Evolutionary conservation across 805 yeast genomes (phyloP).

Genomic region (Lachancea sp.): DNA sequence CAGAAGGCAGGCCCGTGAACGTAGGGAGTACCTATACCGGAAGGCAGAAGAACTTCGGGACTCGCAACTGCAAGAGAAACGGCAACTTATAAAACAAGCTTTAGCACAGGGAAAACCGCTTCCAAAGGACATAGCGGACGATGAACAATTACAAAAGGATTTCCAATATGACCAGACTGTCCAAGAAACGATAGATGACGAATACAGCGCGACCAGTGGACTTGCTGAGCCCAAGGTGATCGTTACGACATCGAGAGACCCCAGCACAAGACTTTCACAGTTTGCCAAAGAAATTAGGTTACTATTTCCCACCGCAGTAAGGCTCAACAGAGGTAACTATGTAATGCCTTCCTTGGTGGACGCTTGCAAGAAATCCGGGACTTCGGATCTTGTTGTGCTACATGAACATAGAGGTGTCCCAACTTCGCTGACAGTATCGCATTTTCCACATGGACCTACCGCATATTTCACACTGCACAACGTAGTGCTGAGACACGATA

Average conservation of each 20-base stretch:
- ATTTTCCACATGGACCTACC: constrained; percentile 97
- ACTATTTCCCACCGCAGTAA: constrained; percentile 80
- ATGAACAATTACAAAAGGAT: constrained; percentile 70
- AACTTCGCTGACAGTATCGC: constrained; percentile 84
- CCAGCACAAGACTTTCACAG: constrained; percentile 76
- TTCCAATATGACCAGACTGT: constrained; percentile 80
- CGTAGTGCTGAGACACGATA: constrained; percentile 90
- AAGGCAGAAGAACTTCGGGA: constrained; percentile 89
- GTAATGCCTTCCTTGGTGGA: constrained; percentile 77
- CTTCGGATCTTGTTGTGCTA: constrained; percentile 76
- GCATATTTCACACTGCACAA: constrained; percentile 91
- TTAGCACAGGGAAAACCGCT: constrained; percentile 87
- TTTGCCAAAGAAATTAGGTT: constrained; percentile 89
- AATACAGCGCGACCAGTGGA: constrained; percentile 82
- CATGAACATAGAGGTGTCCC: constrained; percentile 99
- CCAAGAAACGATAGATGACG: constrained; percentile 71
- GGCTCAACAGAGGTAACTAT: constrained; percentile 90
- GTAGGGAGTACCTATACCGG: constrained; percentile 86
- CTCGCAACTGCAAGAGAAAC: constrained; percentile 73
- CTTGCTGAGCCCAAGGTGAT: constrained; percentile 83
- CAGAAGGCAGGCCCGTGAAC: constrained; percentile 91
- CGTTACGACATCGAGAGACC: constrained; percentile 91
- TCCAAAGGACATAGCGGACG: constrained; percentile 87
- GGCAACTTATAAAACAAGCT: constrained; percentile 81
- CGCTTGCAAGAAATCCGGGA: constrained; percentile 73